Evolutionary conservation across 2,329 filamentous ascomycete species (phyloP).

Genomic region (Amphichorda felina): DNA sequence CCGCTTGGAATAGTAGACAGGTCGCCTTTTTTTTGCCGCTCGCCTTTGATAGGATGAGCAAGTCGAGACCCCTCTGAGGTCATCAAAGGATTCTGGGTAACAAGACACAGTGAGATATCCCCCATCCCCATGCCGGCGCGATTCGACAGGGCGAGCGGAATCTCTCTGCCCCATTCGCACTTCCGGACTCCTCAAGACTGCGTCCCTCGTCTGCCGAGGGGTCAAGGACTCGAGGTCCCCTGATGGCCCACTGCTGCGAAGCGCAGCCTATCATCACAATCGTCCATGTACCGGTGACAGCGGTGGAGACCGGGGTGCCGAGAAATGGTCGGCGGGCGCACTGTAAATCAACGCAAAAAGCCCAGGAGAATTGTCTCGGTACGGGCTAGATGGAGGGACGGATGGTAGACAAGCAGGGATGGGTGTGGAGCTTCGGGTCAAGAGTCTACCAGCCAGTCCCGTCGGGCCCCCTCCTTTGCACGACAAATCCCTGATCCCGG

Average conservation of each 20-base stretch:
- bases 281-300: conserved; percentile 5
- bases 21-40: too few species aligned
- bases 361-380: conserved; percentile 5
- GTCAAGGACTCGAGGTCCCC: conserved; percentile 1
- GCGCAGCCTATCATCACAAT: background rate
- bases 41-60: too few species aligned
- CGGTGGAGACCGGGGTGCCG: conserved; percentile 9
- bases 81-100: too few species aligned
- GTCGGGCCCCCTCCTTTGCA: background rate
- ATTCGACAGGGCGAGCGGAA: too few species aligned
- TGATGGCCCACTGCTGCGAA: background rate
- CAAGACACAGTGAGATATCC: background rate
- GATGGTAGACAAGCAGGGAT: conserved; percentile 5
- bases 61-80: too few species aligned
- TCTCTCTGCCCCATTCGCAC: background rate
- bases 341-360: conserved; percentile 5
- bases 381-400: conserved; percentile 5
- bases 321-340: conserved; percentile 6
- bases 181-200: background rate
- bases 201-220: conserved; percentile 4
- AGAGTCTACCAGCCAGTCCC: background rate
- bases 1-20: too few species aligned
- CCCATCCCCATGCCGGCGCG: too few species aligned
- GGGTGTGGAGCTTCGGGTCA: conserved; percentile 4
- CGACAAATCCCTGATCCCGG: conserved; percentile 4